Conservation (phyloP, 176 grass and related monocot genomes). For the Oryza punctata region DNA sequence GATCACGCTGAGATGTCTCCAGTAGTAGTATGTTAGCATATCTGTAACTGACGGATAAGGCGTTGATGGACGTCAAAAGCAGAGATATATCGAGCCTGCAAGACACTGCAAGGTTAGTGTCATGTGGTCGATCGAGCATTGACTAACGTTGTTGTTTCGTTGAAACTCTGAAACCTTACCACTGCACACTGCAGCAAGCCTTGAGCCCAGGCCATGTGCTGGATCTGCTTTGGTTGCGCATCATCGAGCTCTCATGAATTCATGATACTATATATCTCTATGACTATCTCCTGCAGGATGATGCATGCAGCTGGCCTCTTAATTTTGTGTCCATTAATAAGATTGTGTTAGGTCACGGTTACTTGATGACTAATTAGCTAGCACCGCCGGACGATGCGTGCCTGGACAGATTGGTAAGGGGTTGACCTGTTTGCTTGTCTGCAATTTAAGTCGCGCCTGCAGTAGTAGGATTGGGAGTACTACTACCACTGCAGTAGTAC, state of each 20-base stretch:
- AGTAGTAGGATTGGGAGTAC: neutral
- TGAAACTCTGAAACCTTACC: neutral
- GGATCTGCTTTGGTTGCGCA: neutral
- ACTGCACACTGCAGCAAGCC: neutral
- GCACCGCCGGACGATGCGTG: neutral
- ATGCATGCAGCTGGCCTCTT: neutral
- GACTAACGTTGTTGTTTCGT: neutral
- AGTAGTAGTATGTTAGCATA: neutral
- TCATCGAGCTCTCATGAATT: neutral
- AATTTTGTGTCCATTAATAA: conserved; percentile 15
- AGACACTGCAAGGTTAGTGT: neutral
- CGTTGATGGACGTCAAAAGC: neutral
- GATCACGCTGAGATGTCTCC: neutral
- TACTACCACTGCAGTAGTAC: too few relatives aligned
- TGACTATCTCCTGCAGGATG: neutral
- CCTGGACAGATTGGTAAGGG: conserved; percentile 1
- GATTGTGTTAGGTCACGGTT: conserved; percentile 29
- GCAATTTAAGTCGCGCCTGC: neutral
- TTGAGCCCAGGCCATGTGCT: neutral
- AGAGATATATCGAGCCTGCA: neutral
- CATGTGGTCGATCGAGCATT: neutral
- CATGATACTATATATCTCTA: neutral
- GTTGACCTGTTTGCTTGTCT: conserved; percentile 20
- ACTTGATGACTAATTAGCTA: neutral
- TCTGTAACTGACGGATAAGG: neutral